phyloP scores from a whole-genome alignment of 1,139 yeast species.

The Pichia inconspicua region DNA sequence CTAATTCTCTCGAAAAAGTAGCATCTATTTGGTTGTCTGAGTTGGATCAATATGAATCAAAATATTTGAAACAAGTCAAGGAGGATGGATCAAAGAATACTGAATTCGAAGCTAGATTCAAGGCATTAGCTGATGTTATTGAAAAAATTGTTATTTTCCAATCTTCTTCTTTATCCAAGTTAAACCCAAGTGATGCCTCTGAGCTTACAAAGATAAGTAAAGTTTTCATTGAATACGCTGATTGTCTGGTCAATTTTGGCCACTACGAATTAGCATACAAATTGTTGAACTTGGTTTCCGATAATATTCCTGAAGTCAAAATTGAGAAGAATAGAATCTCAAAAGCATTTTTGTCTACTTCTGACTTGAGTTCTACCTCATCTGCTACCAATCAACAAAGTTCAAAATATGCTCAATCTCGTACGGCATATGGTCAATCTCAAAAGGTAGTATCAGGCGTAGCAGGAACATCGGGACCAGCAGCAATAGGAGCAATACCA shows the following conservation, averaged over 20 bases:
- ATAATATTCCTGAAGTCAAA: conserved; percentile 46
- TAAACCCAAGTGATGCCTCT: conserved; percentile 27
- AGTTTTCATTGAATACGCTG: conserved; percentile 70
- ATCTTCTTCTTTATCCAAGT: conserved; percentile 35
- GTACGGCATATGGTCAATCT: conserved; percentile 1
- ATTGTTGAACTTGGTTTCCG: conserved; percentile 66
- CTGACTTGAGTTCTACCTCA: conserved; percentile 10
- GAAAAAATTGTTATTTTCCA: conserved; percentile 78
- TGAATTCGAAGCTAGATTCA: conserved; percentile 81
- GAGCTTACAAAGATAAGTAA: conserved; percentile 47
- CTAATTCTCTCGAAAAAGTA: conserved; percentile 71
- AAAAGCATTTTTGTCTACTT: conserved; percentile 38
- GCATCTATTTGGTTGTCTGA: conserved; percentile 81
- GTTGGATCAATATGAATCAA: conserved; percentile 49
- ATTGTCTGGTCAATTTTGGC: conserved; percentile 73
- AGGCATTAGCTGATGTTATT: conserved; percentile 71
- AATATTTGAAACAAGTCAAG: conserved; percentile 31
- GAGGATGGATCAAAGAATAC: conserved; percentile 33
- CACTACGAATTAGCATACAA: conserved; percentile 73
- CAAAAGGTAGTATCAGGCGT: neutral
- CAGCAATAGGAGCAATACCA: neutral
- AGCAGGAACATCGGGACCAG: too few relatives aligned
- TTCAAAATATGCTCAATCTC: neutral
- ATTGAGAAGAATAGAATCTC: conserved; percentile 72
- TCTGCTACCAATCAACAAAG: neutral